Evolutionary conservation across 140 eudicot species (phyloP).

Genomic region (Anethum foeniculum): DNA sequence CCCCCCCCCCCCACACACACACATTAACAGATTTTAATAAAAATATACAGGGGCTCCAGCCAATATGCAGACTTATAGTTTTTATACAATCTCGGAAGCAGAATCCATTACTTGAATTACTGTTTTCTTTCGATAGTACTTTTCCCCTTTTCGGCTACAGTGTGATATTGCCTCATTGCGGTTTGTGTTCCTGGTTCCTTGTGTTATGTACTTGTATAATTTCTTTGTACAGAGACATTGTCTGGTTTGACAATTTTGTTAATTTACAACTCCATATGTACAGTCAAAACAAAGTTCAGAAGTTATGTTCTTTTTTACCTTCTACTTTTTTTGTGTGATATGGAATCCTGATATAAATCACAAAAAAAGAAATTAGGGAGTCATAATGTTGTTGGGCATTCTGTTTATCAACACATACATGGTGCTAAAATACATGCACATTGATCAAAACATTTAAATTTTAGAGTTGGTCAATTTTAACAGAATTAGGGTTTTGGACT

Average conservation of each 20-base stretch:
- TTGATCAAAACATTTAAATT: background rate
- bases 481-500: background rate
- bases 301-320: background rate
- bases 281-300: background rate
- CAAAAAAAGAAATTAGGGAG: background rate
- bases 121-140: background rate
- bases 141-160: background rate
- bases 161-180: background rate
- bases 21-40: background rate
- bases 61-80: background rate
- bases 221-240: background rate
- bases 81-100: background rate
- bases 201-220: background rate
- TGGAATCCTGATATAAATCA: background rate
- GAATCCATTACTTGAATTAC: background rate
- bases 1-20: background rate
- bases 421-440: background rate
- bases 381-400: background rate
- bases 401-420: background rate
- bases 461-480: background rate
- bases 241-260: background rate
- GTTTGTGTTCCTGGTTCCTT: background rate
- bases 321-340: background rate
- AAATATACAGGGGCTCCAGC: background rate
- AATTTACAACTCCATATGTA: background rate